These are phyloP conservation scores for Aphanomyces euteiches DNA, from an alignment of 352 stramenopile species.

Conservation along the genomic window DNA sequence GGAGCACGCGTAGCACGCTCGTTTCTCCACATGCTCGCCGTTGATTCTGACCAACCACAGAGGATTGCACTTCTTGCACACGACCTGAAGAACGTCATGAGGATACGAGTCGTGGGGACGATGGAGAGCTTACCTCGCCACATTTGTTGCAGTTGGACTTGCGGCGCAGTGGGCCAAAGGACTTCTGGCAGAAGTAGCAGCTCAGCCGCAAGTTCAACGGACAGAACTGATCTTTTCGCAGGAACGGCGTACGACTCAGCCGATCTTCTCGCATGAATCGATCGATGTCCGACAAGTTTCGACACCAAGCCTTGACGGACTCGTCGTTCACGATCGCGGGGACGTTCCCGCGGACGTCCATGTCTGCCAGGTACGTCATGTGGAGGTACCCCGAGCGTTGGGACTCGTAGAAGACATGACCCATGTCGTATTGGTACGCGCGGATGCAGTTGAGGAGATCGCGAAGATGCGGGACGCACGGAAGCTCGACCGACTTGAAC, in stretches of 20 bases:
- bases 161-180: background rate
- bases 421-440: background rate
- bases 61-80: constrained; percentile 1
- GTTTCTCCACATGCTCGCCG: no score
- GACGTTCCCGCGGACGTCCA: background rate
- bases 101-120: background rate
- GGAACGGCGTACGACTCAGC: background rate
- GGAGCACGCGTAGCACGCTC: no score
- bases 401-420: background rate
- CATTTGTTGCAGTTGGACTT: constrained; percentile 3
- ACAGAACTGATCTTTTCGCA: background rate
- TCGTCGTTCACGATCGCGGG: background rate
- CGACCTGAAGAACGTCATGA: background rate
- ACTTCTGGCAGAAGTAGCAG: background rate
- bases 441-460: background rate
- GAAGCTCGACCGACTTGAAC: background rate
- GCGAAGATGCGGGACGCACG: background rate
- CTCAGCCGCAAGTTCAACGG: background rate
- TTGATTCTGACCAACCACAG: background rate
- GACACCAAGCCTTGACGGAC: background rate
- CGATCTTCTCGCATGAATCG: background rate
- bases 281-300: background rate
- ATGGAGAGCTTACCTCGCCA: background rate
- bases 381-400: background rate
- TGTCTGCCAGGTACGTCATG: background rate